Base-by-base conservation (phyloP, 2,329 filamentous ascomycete species). In the Dothidotthia symphoricarpi region DNA sequence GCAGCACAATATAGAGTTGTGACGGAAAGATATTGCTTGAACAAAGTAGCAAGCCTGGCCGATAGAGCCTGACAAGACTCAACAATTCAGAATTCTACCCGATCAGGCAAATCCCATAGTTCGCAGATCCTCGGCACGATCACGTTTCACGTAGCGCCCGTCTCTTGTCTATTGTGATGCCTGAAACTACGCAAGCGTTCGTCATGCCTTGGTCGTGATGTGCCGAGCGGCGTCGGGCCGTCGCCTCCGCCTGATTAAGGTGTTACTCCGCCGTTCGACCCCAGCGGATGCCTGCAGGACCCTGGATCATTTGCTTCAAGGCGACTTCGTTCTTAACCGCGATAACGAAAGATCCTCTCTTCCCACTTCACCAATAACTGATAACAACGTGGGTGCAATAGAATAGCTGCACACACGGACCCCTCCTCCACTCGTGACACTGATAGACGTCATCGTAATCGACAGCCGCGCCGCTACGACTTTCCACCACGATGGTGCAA, bases 401-500 rank as follows among this genome's bases (percentile, higher is more conserved):
- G n/a, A n/a, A n/a, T 5, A 12, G 11, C 40, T 38, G 38, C 45
- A 39, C 48, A 49, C 50, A 51, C 46, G 38, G 54, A 43, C 45
- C 50, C 28, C 19, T 14, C 31, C 31, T 28, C 43, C 46, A 54
- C 33, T n/a, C 22, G 28, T 39, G 31, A 14, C 19, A 26, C 26
- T 13, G 8, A 6, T 11, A 27, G 25, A 43, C 41, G 36, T 36
- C 39, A 36, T 16, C 33, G 41, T 31, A 36, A 32, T 26, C 29
- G 26, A 36, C 16, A 39, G 33, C 41, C 41, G 36, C 40, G 37
- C 59, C 47, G 41, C 51, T 46, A 48, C 43, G 24, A 39, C 38
- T 36, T 34, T 32, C 47, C 45, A 44, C 50, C 46, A 54, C 42
- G 45, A 66, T 57, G 17, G 66, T 69, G 52, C 63, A 67, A 43